phyloP scores from a whole-genome alignment of 805 yeast genomes.

The Nakazawaea populi region DNA sequence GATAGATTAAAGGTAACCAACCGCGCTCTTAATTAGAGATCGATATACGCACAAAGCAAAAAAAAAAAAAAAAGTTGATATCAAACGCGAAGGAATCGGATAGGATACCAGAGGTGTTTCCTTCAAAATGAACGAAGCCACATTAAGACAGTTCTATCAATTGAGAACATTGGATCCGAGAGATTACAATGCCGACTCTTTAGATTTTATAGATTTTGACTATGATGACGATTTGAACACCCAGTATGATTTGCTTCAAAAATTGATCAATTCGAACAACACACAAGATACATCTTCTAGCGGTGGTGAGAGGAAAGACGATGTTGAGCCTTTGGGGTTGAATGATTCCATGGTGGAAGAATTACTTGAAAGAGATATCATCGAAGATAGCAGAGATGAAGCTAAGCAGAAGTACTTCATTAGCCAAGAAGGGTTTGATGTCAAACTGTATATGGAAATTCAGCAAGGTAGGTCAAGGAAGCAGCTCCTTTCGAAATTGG shows the following conservation, averaged over 20 bases:
- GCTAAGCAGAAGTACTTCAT: slow-evolving; percentile 36
- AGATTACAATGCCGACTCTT: slow-evolving; percentile 13
- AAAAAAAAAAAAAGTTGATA: neutral
- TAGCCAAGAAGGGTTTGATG: slow-evolving; percentile 53
- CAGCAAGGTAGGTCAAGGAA: slow-evolving; percentile 51
- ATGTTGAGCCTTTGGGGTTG: slow-evolving; percentile 51
- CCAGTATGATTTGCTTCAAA: slow-evolving; percentile 9
- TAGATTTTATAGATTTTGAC: slow-evolving; percentile 7
- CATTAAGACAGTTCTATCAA: slow-evolving; percentile 33
- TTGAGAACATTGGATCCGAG: slow-evolving; percentile 36
- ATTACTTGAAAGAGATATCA: slow-evolving; percentile 31
- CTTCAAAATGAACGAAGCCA: slow-evolving; percentile 14
- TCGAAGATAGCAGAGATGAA: slow-evolving; percentile 33
- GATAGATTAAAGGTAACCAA: too few relatives aligned
- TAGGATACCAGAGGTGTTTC: neutral
- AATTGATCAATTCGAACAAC: slow-evolving; percentile 6
- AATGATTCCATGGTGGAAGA: slow-evolving; percentile 38
- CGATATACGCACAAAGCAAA: neutral
- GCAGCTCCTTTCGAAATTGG: slow-evolving; percentile 42
- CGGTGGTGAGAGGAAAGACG: slow-evolving; percentile 1
- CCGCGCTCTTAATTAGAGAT: too few relatives aligned
- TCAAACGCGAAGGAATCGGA: neutral
- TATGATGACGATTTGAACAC: slow-evolving; percentile 8
- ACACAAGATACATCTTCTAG: neutral
- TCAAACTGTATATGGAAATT: slow-evolving; percentile 47